Conservation (phyloP, 2,329 filamentous ascomycete species). For the Camptophora hylomeconis region DNA sequence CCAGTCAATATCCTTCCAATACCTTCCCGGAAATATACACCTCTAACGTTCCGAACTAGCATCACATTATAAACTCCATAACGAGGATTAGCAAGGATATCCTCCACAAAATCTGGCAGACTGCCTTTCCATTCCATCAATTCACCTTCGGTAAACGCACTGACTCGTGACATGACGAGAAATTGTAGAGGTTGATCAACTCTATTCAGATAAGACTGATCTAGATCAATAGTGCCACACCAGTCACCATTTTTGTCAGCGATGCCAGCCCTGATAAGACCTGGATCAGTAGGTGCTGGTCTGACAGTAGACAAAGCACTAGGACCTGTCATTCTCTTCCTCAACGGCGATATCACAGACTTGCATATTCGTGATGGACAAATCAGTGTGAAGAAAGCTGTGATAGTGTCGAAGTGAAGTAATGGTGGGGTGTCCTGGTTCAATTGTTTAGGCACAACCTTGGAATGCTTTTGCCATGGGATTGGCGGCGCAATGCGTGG, state of each 20-base stretch:
- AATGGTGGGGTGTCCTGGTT: constrained; percentile 10
- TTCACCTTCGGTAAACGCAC: constrained; percentile 15
- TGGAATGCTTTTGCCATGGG: constrained; percentile 3
- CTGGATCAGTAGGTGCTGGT: constrained; percentile 16
- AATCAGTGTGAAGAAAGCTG: constrained; percentile 12
- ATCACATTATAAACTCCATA: constrained; percentile 18
- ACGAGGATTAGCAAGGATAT: constrained; percentile 8
- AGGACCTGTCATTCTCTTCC: constrained; percentile 17
- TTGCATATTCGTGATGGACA: constrained; percentile 14
- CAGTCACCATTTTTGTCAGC: constrained; percentile 14
- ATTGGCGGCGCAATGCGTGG: constrained; percentile 13
- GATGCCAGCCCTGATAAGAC: constrained; percentile 16
- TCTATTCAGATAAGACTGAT: constrained; percentile 9
- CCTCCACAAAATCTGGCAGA: constrained; percentile 15
- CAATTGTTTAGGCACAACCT: constrained; percentile 3
- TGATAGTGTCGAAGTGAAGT: constrained; percentile 15
- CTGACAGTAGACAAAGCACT: constrained; percentile 16
- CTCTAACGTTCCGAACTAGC: constrained; percentile 12
- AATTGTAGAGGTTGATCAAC: constrained; percentile 13
- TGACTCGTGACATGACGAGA: constrained; percentile 16
- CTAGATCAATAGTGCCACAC: constrained; percentile 18
- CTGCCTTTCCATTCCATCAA: constrained; percentile 12
- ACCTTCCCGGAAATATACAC: constrained; percentile 15
- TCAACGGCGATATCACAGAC: constrained; percentile 15
- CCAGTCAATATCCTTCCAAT: constrained; percentile 15